A percentile compares a stretch with the other conserved stretches of the same genome.
phyloP scores from a whole-genome alignment of 805 yeast species.

The Wickerhamomyces strasburgensis region DNA sequence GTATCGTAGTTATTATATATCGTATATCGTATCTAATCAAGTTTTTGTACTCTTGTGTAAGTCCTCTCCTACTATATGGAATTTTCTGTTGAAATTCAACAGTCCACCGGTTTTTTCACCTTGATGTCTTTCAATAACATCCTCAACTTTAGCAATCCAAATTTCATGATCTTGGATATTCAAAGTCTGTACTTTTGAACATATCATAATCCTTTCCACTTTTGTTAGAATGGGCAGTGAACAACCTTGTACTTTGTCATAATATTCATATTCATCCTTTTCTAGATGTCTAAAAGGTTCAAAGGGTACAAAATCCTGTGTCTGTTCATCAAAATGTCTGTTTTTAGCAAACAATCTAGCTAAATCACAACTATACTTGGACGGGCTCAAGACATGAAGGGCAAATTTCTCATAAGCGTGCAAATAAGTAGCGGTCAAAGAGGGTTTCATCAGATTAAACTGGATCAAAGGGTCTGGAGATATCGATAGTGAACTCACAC shows the following conservation, averaged over 20 bases:
- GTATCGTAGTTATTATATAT: too few relatives aligned
- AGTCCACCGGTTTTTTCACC: constrained; percentile 53
- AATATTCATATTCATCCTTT: constrained; percentile 31
- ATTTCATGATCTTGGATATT: constrained; percentile 81
- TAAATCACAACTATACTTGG: constrained; percentile 44
- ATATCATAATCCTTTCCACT: constrained; percentile 58
- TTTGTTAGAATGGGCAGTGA: constrained; percentile 48
- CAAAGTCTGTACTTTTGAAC: constrained; percentile 48
- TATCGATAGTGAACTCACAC: constrained; percentile 77
- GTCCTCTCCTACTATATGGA: constrained; percentile 44
- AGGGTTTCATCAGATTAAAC: constrained; percentile 83
- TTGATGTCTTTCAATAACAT: constrained; percentile 38
- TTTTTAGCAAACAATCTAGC: constrained; percentile 65
- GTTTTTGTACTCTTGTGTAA: constrained; percentile 9
- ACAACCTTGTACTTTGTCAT: constrained; percentile 19
- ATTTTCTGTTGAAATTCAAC: constrained; percentile 57
- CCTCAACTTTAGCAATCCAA: constrained; percentile 77
- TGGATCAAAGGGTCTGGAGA: constrained; percentile 74
- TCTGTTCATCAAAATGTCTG: constrained; percentile 30
- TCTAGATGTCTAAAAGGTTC: constrained; percentile 47
- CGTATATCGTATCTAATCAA: too few relatives aligned
- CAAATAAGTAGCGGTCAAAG: constrained; percentile 66
- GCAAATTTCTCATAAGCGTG: constrained; percentile 60
- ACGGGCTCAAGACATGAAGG: constrained; percentile 70
- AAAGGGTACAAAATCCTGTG: constrained; percentile 21